Conservation (phyloP, 2,329 filamentous ascomycete genomes). For the Keithomyces neogunnii region DNA sequence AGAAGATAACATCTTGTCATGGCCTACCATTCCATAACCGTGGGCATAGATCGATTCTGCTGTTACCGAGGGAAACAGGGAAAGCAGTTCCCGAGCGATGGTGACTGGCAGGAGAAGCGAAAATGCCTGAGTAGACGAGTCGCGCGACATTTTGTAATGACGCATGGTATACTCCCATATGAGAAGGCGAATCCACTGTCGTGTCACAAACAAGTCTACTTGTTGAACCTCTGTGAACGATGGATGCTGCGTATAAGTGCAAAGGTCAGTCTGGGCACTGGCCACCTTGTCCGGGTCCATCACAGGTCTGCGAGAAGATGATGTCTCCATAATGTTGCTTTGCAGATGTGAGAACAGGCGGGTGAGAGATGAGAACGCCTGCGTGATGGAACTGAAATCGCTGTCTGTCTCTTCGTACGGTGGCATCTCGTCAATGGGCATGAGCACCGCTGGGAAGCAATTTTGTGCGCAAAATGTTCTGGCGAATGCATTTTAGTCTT, state of each 20-base stretch:
- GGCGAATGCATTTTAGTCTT: too few species aligned
- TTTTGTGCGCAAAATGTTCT: slow-evolving; percentile 14
- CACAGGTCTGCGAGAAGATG: slow-evolving; percentile 8
- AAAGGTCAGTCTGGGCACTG: slow-evolving; percentile 12
- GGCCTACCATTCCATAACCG: slow-evolving; percentile 18
- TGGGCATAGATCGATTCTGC: slow-evolving; percentile 14
- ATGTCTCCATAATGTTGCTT: slow-evolving; percentile 13
- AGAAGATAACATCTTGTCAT: neutral
- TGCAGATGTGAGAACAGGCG: slow-evolving; percentile 16
- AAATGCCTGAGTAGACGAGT: slow-evolving; percentile 15
- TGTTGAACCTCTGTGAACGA: slow-evolving; percentile 15
- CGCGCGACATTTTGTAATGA: slow-evolving; percentile 18
- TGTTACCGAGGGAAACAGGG: slow-evolving; percentile 4
- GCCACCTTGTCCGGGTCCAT: slow-evolving; percentile 14
- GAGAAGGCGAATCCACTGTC: slow-evolving; percentile 19
- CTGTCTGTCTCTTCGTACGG: slow-evolving; percentile 9
- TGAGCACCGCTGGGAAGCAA: slow-evolving; percentile 13
- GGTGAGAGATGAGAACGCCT: slow-evolving; percentile 15
- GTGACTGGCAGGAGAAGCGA: slow-evolving; percentile 16
- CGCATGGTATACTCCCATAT: slow-evolving; percentile 19
- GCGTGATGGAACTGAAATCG: slow-evolving; percentile 6
- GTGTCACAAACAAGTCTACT: slow-evolving; percentile 18
- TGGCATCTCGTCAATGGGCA: slow-evolving; percentile 14
- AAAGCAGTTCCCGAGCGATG: slow-evolving; percentile 18
- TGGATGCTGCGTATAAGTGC: slow-evolving; percentile 10